Base-by-base conservation (phyloP, 805 yeast species). In the Kazachstania kunashirensis region DNA sequence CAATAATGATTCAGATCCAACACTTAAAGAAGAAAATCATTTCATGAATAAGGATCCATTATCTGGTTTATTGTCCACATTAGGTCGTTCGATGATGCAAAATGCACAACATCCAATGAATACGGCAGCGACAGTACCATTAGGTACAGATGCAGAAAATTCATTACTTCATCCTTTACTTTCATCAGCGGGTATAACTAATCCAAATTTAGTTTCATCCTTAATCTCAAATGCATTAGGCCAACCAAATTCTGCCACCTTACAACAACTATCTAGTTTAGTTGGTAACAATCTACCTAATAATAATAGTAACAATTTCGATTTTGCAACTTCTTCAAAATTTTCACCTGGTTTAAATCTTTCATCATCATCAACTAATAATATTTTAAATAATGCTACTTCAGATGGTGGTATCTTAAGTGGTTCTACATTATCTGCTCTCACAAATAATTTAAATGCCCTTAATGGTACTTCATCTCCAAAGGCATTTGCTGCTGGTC, bases 21-120 rank as follows among this genome's bases (percentile, higher is more conserved):
- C 34, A n/a, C n/a, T n/a, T n/a, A n/a, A n/a, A n/a, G n/a, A n/a
- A n/a, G n/a, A 32, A 17, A 5, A 48, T 47, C 35, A 50, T 34
- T 30, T 47, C 47, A 4, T 41, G 48, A 39, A 49, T 38, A 35
- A 43, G 15, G 31, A 24, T 15, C 16, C 37, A 14, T 13, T 15
- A 11, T 28, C 33, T 11, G 31, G 37, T 8, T 17, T 34, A 12
- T 14, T 24, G 3, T 20, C 30, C 10, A 21, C 23, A 7, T 12
- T 27, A 6, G 13, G 33, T 16, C 31, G 33, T 15, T 13, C 21
- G 3, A 14, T 16, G 9, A 11, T 34, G 14, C 12, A 21, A 6
- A 26, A 28, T 4, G n/a, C 14, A 15, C 24, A 11, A 3, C 29
- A 21, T 11, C 13, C 23, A 9, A 24, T 15, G 10, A 21, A 28